Evolutionary conservation across 2,329 filamentous ascomycete species (phyloP), one percentile per base, ranked within the genome.

Genomic region (Monilinia aucupariae): DNA sequence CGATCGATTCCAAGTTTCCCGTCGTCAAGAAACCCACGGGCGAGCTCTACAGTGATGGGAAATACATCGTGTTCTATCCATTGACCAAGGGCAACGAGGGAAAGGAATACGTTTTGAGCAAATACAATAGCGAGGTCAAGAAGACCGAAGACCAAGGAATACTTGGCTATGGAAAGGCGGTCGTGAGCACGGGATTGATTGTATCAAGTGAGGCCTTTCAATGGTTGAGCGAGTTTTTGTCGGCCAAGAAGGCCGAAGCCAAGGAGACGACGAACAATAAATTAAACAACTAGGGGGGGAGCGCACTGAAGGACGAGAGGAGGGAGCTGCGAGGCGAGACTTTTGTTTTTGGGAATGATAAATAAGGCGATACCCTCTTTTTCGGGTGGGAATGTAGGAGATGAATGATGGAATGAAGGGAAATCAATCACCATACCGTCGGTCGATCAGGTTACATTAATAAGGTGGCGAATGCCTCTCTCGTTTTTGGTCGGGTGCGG

Each of bases 11-110:
- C 74, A 83, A 79, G 67, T 88, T 92, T 75, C 90, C 90, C 59
- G 80, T 83, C 65, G 81, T 93, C 75, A 90, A 88, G 80, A 88
- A 91, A 77, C 85, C 89, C 58, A 90, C 89, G 32, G 80, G 82
- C 68, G 87, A 90, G 74, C 80, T 92, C 59, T 85, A 85, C 76
- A 80, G 79, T 64, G 83, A 86, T 20, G 82, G 89, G 70, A 82
- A 85, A 73, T 80, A 80, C 70, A 76, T 86, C 48, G 80, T 87
- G 63, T 79, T 83, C 66, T 79, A 85, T 66, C 89, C 89, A 9
- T 76, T 86, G 70, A 83, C 83, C 71, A 82, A 88, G 70, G 83
- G 82, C 27, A 70, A 79, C 22, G 82, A 86, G 75, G 81, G 83
- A 68, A 85, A 82, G 74, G 83, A 87, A 62, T 85, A 87, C 68